Percentiles rank a stretch among this genome's conserved stretches.
Conservation (phyloP, 73 alveolate genomes). For the Tetrahymena thermophila region DNA sequence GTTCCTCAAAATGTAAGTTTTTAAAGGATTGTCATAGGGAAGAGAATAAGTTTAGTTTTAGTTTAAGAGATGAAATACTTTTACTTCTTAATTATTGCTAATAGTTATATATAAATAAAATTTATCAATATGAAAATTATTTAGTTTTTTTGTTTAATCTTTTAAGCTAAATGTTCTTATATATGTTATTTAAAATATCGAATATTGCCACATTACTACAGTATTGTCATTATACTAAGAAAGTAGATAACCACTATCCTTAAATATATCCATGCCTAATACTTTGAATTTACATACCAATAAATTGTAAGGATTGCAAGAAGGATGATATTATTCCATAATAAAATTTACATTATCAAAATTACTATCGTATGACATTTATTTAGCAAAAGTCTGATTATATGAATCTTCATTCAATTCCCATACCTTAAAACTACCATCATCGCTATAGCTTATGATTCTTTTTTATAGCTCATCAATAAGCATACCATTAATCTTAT, state of each 20-base stretch:
- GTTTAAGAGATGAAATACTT: not conserved
- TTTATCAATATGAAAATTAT: not conserved
- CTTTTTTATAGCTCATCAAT: not conserved
- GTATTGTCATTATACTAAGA: not conserved
- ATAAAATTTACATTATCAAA: not conserved
- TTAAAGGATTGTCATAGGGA: not conserved
- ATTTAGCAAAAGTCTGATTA: not conserved
- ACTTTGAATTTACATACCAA: not conserved
- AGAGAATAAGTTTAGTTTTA: not conserved
- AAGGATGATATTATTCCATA: not conserved
- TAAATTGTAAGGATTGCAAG: not conserved
- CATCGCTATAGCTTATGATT: not conserved
- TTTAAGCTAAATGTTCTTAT: not conserved
- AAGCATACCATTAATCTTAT: not conserved
- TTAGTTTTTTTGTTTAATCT: not conserved
- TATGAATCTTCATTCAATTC: not conserved
- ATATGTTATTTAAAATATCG: not conserved
- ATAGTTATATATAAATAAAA: not conserved
- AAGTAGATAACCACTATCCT: not conserved
- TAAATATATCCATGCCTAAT: not conserved
- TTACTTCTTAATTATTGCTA: not conserved
- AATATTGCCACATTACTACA: not conserved
- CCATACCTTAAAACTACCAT: not conserved
- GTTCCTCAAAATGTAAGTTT: not conserved
- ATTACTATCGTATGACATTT: not conserved